These are phyloP conservation scores for Pisolithus tinctorius DNA, from an alignment of 768 basidiomycete species.

Conservation along the genomic window DNA sequence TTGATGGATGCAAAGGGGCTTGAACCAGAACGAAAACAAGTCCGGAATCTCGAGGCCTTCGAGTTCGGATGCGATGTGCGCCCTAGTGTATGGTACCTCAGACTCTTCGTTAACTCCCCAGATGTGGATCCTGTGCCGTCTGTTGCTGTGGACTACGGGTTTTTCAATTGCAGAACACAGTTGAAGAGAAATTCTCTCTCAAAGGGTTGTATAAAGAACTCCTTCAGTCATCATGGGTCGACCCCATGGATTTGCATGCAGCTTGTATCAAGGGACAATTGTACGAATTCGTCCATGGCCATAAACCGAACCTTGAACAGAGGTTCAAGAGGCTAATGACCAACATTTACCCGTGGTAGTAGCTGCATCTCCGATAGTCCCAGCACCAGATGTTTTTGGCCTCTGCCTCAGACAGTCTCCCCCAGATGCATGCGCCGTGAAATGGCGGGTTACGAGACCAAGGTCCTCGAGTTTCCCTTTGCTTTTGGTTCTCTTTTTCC, in stretches of 20 bases:
- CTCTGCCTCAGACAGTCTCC: no score
- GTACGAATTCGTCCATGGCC: constrained; percentile 17
- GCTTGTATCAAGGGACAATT: constrained; percentile 28
- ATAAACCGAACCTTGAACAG: constrained; percentile 12
- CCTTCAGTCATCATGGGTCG: constrained; percentile 17
- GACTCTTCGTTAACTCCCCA: constrained; percentile 19
- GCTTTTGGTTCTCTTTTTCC: no score
- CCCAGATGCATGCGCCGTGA: no score
- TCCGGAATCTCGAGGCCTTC: constrained; percentile 20
- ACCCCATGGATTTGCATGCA: constrained; percentile 28
- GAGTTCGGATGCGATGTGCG: constrained; percentile 9
- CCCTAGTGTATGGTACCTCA: constrained; percentile 32
- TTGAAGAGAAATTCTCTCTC: constrained; percentile 20
- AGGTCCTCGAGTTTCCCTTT: no score
- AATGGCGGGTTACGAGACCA: no score
- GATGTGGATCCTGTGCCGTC: constrained; percentile 4
- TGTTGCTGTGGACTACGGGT: constrained; percentile 29
- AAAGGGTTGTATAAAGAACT: constrained; percentile 25
- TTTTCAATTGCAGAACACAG: constrained; percentile 26
- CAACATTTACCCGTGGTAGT: constrained; percentile 19
- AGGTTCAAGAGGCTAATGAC: constrained; percentile 22
- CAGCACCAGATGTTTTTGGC: no score
- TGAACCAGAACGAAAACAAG: not conserved
- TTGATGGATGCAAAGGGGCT: constrained; percentile 23
- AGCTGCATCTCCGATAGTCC: no score